These are phyloP conservation scores for Diaporthe australafricana DNA, from an alignment of 2,329 filamentous ascomycete genomes.

Conservation along the genomic window DNA sequence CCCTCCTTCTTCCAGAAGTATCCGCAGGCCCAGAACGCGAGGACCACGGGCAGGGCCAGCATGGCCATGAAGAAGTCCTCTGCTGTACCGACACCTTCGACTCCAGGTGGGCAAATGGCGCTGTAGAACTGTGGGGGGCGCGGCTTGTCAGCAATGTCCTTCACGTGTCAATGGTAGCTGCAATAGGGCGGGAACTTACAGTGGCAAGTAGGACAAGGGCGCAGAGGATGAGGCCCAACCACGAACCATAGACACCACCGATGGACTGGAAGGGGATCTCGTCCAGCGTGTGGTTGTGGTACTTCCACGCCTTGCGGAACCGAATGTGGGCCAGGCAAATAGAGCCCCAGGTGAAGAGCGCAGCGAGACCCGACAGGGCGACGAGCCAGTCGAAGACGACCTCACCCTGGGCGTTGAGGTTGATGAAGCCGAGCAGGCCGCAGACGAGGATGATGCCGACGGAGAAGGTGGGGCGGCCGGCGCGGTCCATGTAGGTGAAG, in stretches of 20 bases:
- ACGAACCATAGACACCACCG: slow-evolving; percentile 73
- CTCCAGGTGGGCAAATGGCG: slow-evolving; percentile 50
- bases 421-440: slow-evolving; percentile 63
- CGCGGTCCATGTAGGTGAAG: slow-evolving; percentile 65
- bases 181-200: slow-evolving; percentile 39
- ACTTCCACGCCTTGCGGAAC: slow-evolving; percentile 73
- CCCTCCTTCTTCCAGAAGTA: slow-evolving; percentile 73
- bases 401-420: slow-evolving; percentile 55
- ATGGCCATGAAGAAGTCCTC: slow-evolving; percentile 65
- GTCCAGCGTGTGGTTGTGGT: slow-evolving; percentile 70
- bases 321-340: slow-evolving; percentile 78
- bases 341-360: slow-evolving; percentile 78
- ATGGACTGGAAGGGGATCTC: slow-evolving; percentile 75
- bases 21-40: slow-evolving; percentile 64
- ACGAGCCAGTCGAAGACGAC: slow-evolving; percentile 74
- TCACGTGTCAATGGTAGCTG: background rate
- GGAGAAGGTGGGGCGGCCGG: slow-evolving; percentile 65
- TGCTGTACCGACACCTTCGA: slow-evolving; percentile 47
- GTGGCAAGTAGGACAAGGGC: slow-evolving; percentile 67
- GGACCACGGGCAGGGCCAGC: slow-evolving; percentile 66
- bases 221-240: slow-evolving; percentile 70
- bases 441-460: slow-evolving; percentile 60
- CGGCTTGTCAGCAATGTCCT: background rate
- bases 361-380: slow-evolving; percentile 73
- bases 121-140: slow-evolving; percentile 39